A percentile compares a stretch with the other conserved stretches of the same genome.
phyloP scores from a whole-genome alignment of 306 rosid genomes.

The Gastrolobium villosum region DNA sequence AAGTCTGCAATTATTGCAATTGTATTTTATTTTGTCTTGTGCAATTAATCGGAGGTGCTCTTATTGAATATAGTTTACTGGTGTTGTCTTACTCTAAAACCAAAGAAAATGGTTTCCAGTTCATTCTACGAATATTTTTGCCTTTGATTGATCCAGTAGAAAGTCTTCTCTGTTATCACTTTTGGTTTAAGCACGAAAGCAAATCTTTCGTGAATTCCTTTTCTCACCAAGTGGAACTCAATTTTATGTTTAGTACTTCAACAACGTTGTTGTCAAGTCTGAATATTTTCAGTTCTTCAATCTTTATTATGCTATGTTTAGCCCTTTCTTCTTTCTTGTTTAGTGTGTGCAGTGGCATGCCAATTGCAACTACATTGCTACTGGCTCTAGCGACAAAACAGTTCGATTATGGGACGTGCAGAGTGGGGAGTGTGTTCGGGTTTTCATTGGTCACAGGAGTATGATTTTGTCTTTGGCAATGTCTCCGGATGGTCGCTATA shows the following conservation, averaged over 20 bases:
- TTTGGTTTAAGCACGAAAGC: constrained; percentile 5
- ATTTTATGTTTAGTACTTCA: not conserved
- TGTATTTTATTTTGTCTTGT: not conserved
- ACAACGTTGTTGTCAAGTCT: not conserved
- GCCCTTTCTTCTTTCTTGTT: constrained; percentile 17
- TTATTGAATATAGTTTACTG: not conserved
- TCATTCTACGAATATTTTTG: not conserved
- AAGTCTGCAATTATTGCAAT: not conserved
- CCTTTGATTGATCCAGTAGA: not conserved
- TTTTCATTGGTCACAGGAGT: constrained; percentile 90
- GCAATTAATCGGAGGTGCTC: not conserved
- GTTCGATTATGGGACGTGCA: constrained; percentile 89
- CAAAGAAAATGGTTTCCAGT: not conserved
- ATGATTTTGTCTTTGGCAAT: constrained; percentile 82
- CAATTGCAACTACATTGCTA: constrained; percentile 94
- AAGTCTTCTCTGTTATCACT: not conserved
- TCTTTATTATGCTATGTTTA: constrained; percentile 3
- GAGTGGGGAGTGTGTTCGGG: constrained; percentile 87
- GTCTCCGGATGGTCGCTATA: constrained; percentile 87
- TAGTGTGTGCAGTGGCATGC: constrained; percentile 94
- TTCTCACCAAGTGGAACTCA: constrained; percentile 18
- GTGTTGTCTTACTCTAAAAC: not conserved
- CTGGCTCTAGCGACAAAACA: constrained; percentile 92
- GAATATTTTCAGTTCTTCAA: not conserved
- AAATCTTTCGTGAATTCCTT: not conserved